Evolutionary conservation across 2,329 filamentous ascomycete species (phyloP).

Genomic region (Cucurbitaria berberidis): DNA sequence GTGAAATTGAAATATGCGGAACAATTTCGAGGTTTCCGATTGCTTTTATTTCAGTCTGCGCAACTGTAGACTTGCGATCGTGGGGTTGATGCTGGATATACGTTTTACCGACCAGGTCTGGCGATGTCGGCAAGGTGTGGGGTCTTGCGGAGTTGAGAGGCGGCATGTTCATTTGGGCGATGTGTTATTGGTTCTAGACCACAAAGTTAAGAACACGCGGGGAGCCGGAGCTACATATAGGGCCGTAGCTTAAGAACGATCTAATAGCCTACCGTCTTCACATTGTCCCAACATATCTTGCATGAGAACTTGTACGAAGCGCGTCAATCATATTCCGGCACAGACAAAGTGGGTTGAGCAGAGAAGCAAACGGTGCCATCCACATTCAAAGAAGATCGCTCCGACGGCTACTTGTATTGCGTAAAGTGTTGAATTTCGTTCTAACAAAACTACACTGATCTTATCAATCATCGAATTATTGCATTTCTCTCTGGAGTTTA

Average conservation of each 20-base stretch:
- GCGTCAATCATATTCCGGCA: no score
- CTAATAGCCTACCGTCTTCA: background rate
- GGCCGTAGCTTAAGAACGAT: background rate
- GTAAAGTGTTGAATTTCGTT: no score
- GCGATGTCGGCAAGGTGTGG: conserved; percentile 23
- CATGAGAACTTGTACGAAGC: background rate
- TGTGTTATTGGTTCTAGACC: conserved; percentile 6
- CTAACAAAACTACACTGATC: no score
- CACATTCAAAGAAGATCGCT: no score
- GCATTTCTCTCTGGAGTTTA: no score
- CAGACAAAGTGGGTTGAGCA: no score
- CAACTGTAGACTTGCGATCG: no score
- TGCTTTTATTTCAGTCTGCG: no score
- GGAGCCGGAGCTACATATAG: conserved; percentile 6
- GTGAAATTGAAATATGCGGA: background rate
- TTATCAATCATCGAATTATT: no score
- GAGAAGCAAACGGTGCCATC: no score
- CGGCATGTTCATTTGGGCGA: conserved; percentile 2
- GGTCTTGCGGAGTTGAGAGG: conserved; percentile 14
- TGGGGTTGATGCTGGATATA: conserved; percentile 21
- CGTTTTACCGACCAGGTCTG: conserved; percentile 20
- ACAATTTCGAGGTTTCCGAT: no score
- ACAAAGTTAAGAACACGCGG: background rate
- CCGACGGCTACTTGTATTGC: no score
- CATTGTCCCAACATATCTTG: background rate